These are phyloP conservation scores for Trifolium subterraneum DNA, from an alignment of 306 rosid genomes.

Conservation along the genomic window DNA sequence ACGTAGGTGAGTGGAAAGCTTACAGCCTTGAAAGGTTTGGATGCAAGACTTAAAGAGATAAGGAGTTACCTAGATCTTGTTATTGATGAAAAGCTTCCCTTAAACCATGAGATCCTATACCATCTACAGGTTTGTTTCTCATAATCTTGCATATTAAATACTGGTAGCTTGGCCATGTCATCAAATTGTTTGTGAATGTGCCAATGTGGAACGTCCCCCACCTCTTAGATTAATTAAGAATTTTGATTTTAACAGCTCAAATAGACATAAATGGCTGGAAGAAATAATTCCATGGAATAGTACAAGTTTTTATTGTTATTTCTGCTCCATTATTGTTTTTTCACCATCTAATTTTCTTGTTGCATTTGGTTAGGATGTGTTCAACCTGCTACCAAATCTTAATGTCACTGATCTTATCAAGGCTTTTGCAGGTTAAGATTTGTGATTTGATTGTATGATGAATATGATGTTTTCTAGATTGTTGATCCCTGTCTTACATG, in stretches of 20 bases:
- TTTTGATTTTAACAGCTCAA: not conserved
- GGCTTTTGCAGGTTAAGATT: conserved; percentile 55
- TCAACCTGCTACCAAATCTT: conserved; percentile 64
- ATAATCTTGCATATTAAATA: not conserved
- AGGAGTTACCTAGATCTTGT: conserved; percentile 88
- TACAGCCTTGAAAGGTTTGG: conserved; percentile 92
- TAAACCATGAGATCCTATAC: conserved; percentile 91
- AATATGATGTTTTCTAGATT: conserved; percentile 30
- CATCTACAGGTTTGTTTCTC: conserved; percentile 71
- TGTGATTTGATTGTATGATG: not conserved
- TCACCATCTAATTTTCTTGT: conserved; percentile 12
- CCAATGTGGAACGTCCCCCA: not conserved
- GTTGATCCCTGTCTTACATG: conserved; percentile 30
- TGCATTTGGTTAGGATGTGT: conserved; percentile 52
- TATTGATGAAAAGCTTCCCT: conserved; percentile 75
- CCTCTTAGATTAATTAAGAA: not conserved
- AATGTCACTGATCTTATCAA: conserved; percentile 58
- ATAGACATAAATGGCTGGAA: not conserved
- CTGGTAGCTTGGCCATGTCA: conserved; percentile 19
- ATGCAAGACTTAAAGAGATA: conserved; percentile 83
- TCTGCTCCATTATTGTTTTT: conserved; percentile 16
- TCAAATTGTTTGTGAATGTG: conserved; percentile 21
- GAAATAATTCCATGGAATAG: not conserved
- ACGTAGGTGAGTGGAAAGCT: conserved; percentile 86
- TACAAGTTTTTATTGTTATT: not conserved